phyloP scores from a whole-genome alignment of 441 rosid genomes.

The Arabidopsis lyrata region DNA sequence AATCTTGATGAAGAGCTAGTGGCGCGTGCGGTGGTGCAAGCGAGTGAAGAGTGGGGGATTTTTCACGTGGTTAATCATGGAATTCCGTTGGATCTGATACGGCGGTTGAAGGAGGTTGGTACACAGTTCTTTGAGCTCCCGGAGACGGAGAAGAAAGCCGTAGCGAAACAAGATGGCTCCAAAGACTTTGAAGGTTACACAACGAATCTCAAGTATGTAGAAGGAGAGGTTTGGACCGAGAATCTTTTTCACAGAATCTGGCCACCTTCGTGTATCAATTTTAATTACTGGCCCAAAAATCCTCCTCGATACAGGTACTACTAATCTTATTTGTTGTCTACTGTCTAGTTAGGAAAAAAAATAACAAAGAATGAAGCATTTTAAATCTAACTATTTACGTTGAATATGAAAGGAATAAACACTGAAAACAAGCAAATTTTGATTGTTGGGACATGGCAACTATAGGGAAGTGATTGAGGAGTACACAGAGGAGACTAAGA shows the following conservation, averaged over 20 bases:
- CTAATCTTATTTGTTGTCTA: neutral
- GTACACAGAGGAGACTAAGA: constrained; percentile 50
- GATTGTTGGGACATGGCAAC: neutral
- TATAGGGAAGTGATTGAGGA: constrained; percentile 66
- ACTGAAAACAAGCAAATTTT: neutral
- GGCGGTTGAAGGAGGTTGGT: constrained; percentile 57
- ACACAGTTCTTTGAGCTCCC: constrained; percentile 67
- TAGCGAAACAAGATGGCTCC: constrained; percentile 49
- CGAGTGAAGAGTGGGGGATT: constrained; percentile 56
- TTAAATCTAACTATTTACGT: neutral
- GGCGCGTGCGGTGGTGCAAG: constrained; percentile 39
- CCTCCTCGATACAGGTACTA: constrained; percentile 71
- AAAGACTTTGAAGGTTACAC: constrained; percentile 64
- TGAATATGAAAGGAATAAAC: neutral
- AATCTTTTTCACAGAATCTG: constrained; percentile 74
- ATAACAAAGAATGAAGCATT: neutral
- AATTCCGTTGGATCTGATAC: constrained; percentile 49
- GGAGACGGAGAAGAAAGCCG: constrained; percentile 57
- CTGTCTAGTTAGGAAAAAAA: neutral
- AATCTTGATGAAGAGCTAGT: constrained; percentile 37
- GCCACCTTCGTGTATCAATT: constrained; percentile 67
- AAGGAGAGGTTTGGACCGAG: constrained; percentile 68
- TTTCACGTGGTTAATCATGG: constrained; percentile 68
- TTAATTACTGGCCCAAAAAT: constrained; percentile 65
- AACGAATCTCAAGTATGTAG: constrained; percentile 46